Evolutionary conservation across 768 basidiomycete species (phyloP).

Genomic region (Tylopilus subfusipes): DNA sequence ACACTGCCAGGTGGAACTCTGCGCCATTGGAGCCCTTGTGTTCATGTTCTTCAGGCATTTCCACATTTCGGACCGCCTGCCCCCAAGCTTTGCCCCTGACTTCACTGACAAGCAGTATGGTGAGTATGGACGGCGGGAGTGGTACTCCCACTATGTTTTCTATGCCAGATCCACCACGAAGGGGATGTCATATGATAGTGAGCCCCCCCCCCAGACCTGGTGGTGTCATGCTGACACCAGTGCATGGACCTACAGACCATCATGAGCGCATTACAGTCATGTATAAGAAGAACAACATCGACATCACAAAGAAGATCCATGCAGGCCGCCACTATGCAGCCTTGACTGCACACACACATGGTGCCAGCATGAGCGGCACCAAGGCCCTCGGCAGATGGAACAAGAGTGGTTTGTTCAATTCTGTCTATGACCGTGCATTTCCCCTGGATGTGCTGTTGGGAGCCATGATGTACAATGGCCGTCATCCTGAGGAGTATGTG

Average conservation of each 20-base stretch:
- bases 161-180: not conserved
- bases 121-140: slow-evolving; percentile 26
- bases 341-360: slow-evolving; percentile 30
- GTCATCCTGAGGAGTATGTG: too few relatives aligned
- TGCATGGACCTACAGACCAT: slow-evolving; percentile 13
- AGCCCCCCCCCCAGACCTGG: not conserved
- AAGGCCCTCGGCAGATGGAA: too few relatives aligned
- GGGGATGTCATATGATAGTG: slow-evolving; percentile 29
- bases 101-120: too few relatives aligned
- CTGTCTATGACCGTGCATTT: too few relatives aligned
- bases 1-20: too few relatives aligned
- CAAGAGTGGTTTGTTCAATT: not conserved
- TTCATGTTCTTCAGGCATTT: slow-evolving; percentile 30
- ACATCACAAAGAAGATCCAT: too few relatives aligned
- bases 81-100: too few relatives aligned
- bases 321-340: too few relatives aligned
- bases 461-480: slow-evolving; percentile 27
- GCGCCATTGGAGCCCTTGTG: slow-evolving; percentile 25
- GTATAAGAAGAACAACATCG: too few relatives aligned
- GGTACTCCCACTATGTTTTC: slow-evolving; percentile 23
- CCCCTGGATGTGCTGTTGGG: too few relatives aligned
- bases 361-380: too few relatives aligned
- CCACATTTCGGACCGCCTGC: too few relatives aligned
- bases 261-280: slow-evolving; percentile 23
- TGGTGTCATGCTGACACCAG: not conserved